Conservation (phyloP, 2,329 filamentous ascomycete species). For the Eutypa lata region DNA sequence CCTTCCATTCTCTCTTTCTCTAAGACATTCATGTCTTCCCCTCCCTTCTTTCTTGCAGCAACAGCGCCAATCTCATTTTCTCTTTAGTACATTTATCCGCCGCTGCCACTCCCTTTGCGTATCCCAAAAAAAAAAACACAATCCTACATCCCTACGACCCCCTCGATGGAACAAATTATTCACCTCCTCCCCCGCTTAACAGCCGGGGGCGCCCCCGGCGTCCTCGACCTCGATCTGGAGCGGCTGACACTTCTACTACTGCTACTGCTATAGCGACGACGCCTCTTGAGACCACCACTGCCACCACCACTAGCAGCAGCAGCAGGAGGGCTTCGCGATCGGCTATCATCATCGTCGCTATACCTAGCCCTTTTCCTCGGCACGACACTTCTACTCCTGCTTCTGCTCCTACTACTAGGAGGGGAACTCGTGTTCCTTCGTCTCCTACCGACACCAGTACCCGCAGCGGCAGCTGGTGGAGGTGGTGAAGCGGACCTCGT, state of each 20-base stretch:
- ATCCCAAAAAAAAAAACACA: too few relatives aligned
- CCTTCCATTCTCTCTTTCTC: too few relatives aligned
- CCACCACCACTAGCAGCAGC: too few relatives aligned
- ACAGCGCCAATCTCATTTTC: too few relatives aligned
- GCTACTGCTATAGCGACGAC: background rate
- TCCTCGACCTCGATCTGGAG: background rate
- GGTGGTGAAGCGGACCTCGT: conserved; percentile 13
- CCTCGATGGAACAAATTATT: too few relatives aligned
- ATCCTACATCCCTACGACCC: too few relatives aligned
- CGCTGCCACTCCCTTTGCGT: too few relatives aligned
- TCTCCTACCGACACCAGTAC: conserved; percentile 5
- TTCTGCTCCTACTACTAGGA: conserved; percentile 9
- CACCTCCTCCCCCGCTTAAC: too few relatives aligned
- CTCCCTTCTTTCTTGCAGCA: too few relatives aligned
- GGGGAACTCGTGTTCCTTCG: conserved; percentile 17
- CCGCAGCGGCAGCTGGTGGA: background rate
- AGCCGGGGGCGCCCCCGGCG: background rate
- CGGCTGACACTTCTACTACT: conserved; percentile 2
- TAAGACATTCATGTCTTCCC: too few relatives aligned
- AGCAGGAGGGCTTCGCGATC: conserved; percentile 12
- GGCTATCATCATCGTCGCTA: conserved; percentile 17
- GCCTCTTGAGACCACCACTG: background rate
- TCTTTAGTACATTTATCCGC: too few relatives aligned
- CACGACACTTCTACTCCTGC: conserved; percentile 1
- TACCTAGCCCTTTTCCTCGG: conserved; percentile 21